Percentiles rank a stretch among this genome's conserved stretches.
Evolutionary conservation across 2,329 filamentous ascomycete genomes (phyloP).

Genomic region (Orbilia blumenaviensis): DNA sequence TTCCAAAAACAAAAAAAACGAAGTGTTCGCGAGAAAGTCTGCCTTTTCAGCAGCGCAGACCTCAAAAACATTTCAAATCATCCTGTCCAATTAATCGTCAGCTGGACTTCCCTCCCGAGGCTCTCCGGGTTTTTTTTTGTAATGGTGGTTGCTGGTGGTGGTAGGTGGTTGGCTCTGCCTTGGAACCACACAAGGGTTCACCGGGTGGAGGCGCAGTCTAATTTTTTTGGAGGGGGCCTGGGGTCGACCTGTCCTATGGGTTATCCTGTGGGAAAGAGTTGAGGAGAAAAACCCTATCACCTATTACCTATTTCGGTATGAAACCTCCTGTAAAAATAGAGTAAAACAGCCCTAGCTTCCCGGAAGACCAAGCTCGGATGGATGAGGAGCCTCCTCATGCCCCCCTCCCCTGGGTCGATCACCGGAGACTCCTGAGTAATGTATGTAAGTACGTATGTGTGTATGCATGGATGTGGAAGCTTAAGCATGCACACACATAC

Average conservation of each 20-base stretch:
- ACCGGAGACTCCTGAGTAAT: slow-evolving; percentile 15
- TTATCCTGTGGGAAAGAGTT: neutral
- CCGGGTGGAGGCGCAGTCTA: slow-evolving; percentile 53
- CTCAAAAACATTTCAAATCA: slow-evolving; percentile 38
- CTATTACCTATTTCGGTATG: slow-evolving; percentile 20
- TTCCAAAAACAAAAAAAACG: no score
- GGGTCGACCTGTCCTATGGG: no score
- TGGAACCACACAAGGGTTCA: slow-evolving; percentile 27
- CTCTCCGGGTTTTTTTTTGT: no score
- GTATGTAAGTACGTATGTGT: no score
- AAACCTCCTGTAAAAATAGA: slow-evolving; percentile 50
- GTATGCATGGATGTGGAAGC: no score
- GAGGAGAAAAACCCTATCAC: no score
- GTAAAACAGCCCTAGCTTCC: slow-evolving; percentile 32
- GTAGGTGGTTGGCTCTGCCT: slow-evolving; percentile 41
- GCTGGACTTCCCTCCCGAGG: slow-evolving; percentile 17
- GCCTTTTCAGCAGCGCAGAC: slow-evolving; percentile 48
- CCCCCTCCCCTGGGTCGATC: slow-evolving; percentile 20
- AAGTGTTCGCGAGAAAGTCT: slow-evolving; percentile 22
- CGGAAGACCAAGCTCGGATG: neutral
- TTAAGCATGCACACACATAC: no score
- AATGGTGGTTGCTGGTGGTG: no score
- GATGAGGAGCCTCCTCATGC: neutral
- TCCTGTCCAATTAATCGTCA: slow-evolving; percentile 33
- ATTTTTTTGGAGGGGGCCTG: no score